A percentile compares a stretch with the other conserved stretches of the same genome.
These are phyloP conservation scores for Agastache rugosa DNA, from an alignment of 257 asterid genomes.

Conservation along the genomic window DNA sequence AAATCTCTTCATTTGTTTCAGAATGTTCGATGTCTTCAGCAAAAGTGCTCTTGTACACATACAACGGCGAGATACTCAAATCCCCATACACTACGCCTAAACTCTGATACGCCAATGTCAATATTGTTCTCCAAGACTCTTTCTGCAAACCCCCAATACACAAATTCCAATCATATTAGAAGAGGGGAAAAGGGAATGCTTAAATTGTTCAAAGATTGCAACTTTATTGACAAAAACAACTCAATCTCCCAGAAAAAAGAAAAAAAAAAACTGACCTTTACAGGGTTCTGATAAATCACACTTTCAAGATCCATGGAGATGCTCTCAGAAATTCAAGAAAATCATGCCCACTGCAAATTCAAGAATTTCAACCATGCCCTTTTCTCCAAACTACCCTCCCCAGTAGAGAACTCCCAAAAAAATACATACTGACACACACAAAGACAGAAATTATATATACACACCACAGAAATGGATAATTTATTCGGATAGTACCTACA, in stretches of 20 bases:
- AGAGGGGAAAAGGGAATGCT: neutral
- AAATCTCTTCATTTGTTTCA: slow-evolving; percentile 81
- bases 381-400: slow-evolving; percentile 46
- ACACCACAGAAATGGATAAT: slow-evolving; percentile 31
- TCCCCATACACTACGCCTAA: slow-evolving; percentile 95
- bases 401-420: slow-evolving; percentile 38
- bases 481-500: slow-evolving; percentile 42
- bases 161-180: slow-evolving; percentile 8
- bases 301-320: slow-evolving; percentile 77
- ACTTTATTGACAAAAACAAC: slow-evolving; percentile 17
- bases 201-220: slow-evolving; percentile 1
- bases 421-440: slow-evolving; percentile 40
- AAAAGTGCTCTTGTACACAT: slow-evolving; percentile 86
- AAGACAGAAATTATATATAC: slow-evolving; percentile 3
- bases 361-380: slow-evolving; percentile 44
- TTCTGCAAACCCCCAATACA: slow-evolving; percentile 56
- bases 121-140: slow-evolving; percentile 81
- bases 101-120: slow-evolving; percentile 89
- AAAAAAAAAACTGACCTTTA: slow-evolving; percentile 54
- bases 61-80: slow-evolving; percentile 87
- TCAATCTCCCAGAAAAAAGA: neutral
- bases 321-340: slow-evolving; percentile 50
- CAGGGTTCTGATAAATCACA: slow-evolving; percentile 57
- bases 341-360: slow-evolving; percentile 52
- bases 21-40: slow-evolving; percentile 83